Evolutionary conservation across 257 asterid species (phyloP).

Genomic region (Jacaranda copaia): DNA sequence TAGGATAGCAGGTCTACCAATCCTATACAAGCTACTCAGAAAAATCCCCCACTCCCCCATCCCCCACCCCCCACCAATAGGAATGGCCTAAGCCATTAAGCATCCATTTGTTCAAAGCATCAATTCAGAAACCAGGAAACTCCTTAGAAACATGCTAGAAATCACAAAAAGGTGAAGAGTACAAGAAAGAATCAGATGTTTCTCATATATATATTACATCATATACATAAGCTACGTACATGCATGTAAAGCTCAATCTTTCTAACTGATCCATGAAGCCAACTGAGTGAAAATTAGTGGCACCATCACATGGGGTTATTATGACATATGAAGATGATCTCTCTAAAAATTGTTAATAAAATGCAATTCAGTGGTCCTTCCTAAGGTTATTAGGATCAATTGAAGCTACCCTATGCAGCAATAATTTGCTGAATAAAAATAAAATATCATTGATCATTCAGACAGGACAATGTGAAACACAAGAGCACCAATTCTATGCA

Average conservation of each 20-base stretch:
- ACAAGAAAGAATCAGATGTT: neutral
- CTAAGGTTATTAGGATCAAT: neutral
- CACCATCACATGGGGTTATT: neutral
- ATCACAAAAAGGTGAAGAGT: neutral
- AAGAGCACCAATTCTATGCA: neutral
- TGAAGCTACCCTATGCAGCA: neutral
- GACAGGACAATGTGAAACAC: constrained; percentile 8
- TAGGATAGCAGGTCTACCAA: no score
- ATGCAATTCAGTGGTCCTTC: neutral
- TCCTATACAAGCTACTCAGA: no score
- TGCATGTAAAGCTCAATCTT: neutral
- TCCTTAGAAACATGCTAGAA: neutral
- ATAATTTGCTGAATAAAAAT: neutral
- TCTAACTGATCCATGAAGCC: neutral
- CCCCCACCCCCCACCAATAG: no score
- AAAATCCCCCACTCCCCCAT: no score
- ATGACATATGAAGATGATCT: no score
- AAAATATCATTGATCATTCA: constrained; percentile 20
- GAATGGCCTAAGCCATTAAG: neutral
- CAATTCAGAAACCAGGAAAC: neutral
- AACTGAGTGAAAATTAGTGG: neutral
- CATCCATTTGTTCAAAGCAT: neutral
- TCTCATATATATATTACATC: neutral
- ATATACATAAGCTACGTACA: neutral
- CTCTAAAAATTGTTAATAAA: no score